A percentile compares a stretch with the other conserved stretches of the same genome.
These are phyloP conservation scores for Noccaea caerulescens DNA, from an alignment of 345 rosid genomes.

Conservation along the genomic window DNA sequence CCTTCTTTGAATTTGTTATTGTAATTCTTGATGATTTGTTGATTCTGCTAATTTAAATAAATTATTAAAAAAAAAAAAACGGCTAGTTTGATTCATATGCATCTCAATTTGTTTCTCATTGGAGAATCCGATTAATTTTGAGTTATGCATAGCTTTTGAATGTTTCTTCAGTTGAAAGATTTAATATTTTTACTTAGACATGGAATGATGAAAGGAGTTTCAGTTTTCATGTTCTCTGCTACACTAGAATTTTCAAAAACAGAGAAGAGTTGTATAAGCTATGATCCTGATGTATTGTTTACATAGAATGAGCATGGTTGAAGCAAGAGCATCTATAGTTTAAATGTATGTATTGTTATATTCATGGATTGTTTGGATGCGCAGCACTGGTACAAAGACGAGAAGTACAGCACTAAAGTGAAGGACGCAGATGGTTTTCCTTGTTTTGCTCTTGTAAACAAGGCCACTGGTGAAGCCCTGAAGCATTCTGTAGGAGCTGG, in stretches of 20 bases:
- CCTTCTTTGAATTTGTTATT: background rate
- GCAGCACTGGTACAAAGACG: slow-evolving; percentile 91
- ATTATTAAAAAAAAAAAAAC: background rate
- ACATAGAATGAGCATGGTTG: background rate
- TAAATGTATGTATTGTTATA: background rate
- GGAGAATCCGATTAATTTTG: background rate
- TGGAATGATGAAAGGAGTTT: background rate
- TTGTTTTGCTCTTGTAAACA: slow-evolving; percentile 81
- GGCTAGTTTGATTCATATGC: slow-evolving; percentile 14
- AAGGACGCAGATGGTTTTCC: slow-evolving; percentile 84
- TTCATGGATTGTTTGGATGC: slow-evolving; percentile 20
- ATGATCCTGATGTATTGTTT: background rate
- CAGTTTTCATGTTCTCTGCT: background rate
- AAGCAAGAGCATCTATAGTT: background rate
- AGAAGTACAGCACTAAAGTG: slow-evolving; percentile 78
- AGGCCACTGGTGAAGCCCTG: slow-evolving; percentile 82
- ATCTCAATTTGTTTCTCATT: slow-evolving; percentile 7
- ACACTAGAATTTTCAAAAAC: background rate
- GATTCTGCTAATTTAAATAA: background rate
- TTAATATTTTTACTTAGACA: slow-evolving; percentile 12
- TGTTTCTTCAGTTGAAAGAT: background rate
- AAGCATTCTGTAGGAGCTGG: slow-evolving; percentile 79
- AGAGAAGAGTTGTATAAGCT: background rate
- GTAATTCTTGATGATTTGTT: background rate
- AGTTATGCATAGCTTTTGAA: background rate